Evolutionary conservation across 192 early-diverging fungal species (phyloP).

Genomic region (Dissophora ornata): DNA sequence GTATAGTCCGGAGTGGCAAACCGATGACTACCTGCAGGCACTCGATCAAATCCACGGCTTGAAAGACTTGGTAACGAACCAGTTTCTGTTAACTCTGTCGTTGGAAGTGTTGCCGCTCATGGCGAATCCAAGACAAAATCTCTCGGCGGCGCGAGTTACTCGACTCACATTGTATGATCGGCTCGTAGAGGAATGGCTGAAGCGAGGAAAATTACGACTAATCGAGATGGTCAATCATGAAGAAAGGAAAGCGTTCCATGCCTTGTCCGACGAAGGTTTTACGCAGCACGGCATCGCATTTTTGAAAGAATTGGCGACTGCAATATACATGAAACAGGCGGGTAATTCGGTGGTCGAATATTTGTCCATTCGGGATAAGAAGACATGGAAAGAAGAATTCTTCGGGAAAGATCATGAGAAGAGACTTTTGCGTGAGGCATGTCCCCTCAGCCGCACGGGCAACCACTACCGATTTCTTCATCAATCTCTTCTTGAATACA

Average conservation of each 20-base stretch:
- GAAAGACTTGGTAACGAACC: constrained; percentile 10
- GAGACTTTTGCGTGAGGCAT: constrained; percentile 1
- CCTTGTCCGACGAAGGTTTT: constrained; percentile 13
- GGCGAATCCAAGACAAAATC: background rate
- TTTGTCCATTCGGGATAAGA: background rate
- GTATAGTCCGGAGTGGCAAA: background rate
- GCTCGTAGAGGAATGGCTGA: constrained; percentile 1
- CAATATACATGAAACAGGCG: constrained; percentile 20
- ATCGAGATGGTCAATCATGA: background rate
- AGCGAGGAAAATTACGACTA: background rate
- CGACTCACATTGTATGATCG: constrained; percentile 11
- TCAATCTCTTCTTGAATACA: constrained; percentile 13
- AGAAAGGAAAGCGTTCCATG: background rate
- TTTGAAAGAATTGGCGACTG: constrained; percentile 15
- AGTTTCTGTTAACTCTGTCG: constrained; percentile 16
- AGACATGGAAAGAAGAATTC: constrained; percentile 15
- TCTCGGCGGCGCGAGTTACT: background rate
- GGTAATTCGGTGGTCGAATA: constrained; percentile 19
- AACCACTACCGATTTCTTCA: constrained; percentile 16
- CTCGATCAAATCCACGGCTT: background rate
- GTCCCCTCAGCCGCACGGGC: constrained; percentile 9
- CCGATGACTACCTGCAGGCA: background rate
- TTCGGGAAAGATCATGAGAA: constrained; percentile 2
- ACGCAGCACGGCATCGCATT: constrained; percentile 14
- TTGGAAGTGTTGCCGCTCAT: constrained; percentile 9